Evolutionary conservation across 2,329 filamentous ascomycete genomes (phyloP).

Genomic region (Colletotrichum tanaceti): DNA sequence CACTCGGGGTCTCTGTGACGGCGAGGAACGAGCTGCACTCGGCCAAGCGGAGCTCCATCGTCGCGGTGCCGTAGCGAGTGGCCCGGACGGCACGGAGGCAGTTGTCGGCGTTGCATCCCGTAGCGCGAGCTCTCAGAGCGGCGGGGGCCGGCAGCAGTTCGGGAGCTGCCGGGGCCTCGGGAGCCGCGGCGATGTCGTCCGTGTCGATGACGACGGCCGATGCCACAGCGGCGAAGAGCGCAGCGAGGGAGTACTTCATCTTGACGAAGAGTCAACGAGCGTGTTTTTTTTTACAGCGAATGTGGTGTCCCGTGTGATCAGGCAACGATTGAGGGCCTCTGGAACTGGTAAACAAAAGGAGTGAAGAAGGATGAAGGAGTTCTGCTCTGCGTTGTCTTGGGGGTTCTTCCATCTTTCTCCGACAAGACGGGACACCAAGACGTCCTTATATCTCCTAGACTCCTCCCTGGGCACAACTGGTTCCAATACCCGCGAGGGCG

Average conservation of each 20-base stretch:
- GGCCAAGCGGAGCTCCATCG: constrained; percentile 49
- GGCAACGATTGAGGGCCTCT: neutral
- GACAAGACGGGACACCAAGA: neutral
- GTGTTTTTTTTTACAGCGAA: constrained; percentile 11
- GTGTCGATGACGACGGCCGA: constrained; percentile 49
- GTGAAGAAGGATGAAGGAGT: neutral
- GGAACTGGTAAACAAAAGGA: neutral
- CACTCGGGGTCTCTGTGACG: constrained; percentile 53
- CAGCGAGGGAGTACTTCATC: constrained; percentile 55
- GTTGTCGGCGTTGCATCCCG: constrained; percentile 55
- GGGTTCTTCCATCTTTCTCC: neutral
- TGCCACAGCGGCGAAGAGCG: constrained; percentile 51
- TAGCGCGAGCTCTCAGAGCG: constrained; percentile 26
- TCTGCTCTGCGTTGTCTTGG: constrained; percentile 2
- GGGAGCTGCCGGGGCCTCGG: neutral
- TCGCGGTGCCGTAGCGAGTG: constrained; percentile 49
- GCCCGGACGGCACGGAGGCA: constrained; percentile 59
- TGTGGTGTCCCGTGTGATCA: neutral
- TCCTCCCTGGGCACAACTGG: neutral
- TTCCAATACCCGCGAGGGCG: neutral
- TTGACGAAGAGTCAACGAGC: constrained; percentile 39
- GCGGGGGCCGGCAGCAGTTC: too few relatives aligned
- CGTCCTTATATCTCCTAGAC: neutral
- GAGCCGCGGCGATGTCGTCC: too few relatives aligned
- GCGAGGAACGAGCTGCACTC: constrained; percentile 55